Evolutionary conservation across 2,329 filamentous ascomycete genomes (phyloP), one percentile per base, ranked within the genome.

Genomic region (Huntiella bhutanensis): DNA sequence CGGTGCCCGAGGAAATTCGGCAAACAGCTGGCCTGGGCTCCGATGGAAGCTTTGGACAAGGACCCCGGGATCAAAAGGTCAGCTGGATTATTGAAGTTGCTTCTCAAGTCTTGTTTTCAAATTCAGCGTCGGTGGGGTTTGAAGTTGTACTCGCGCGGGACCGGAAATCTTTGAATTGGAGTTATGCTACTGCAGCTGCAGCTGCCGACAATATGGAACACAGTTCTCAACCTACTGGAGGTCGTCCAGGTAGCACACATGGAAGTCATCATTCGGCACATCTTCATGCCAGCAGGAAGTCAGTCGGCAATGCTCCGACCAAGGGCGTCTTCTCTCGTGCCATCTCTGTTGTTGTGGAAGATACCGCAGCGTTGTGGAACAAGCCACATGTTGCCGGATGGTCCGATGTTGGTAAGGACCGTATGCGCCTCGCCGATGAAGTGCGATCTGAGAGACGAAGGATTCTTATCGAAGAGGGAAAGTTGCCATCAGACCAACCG

Each of bases 21-120:
- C 73, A 80, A 57, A 72, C 65, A 13, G 80, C 79, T 45, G 68
- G 67, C 43, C 61, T 60, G 33, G 64, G 68, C 35, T 54, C 60
- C 43, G 57, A 62, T 49, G 64, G 65, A 12, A 59, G 64, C 45
- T 71, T 73, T 51, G 67, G 65, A 11, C 61, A 64, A 42, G 59
- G 60, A 5, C 56, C 61, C 1, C 66, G 70, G 44, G 62, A 59
- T 22, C 67, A 73, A 50, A 79, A 71, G 51, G 75, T 81, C 46
- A 81, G 77, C 16, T 98, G 91, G 91, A 69, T 95, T 46, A 75
- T 98, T 40, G 91, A 98, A 62, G 75, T 98, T 39, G 68, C 84
- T 34, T 93, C 85, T 12, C 91, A 98, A 62, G 82, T 96, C 51
- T 76, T 98, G 41, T 98, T 98, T 60, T 96, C 91, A 2, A 77